A percentile compares a stretch with the other conserved stretches of the same genome.
Conservation (phyloP, 1,139 yeast genomes). For the Debaryomyces nepalensis region DNA sequence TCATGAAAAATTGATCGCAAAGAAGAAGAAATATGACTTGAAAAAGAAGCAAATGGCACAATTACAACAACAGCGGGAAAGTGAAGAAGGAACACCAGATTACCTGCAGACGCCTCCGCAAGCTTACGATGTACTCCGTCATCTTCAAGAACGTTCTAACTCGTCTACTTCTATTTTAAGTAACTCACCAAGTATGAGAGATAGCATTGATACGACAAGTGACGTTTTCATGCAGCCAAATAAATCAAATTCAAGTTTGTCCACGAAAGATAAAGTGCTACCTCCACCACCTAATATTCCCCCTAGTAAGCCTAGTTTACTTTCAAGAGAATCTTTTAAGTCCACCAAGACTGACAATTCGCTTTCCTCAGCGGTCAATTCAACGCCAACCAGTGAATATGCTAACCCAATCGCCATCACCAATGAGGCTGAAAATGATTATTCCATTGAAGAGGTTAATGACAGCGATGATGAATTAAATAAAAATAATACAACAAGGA, state of each 20-base stretch:
- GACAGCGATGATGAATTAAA: conserved; percentile 45
- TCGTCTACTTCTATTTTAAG: conserved; percentile 22
- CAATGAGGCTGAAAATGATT: conserved; percentile 8
- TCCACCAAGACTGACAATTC: conserved; percentile 24
- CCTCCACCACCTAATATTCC: conserved; percentile 34
- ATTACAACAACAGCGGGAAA: conserved; percentile 21
- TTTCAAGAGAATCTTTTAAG: conserved; percentile 21
- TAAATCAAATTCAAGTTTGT: conserved; percentile 22
- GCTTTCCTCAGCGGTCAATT: conserved; percentile 18
- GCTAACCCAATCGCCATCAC: conserved; percentile 1
- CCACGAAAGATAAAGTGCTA: conserved; percentile 34
- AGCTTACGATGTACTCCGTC: conserved; percentile 8
- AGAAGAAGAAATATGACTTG: conserved; percentile 58
- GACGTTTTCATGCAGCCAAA: conserved; percentile 18
- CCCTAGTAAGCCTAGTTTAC: conserved; percentile 14
- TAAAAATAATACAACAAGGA: conserved; percentile 13
- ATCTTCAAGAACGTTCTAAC: conserved; percentile 27
- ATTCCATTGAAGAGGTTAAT: conserved; percentile 49
- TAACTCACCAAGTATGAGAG: conserved; percentile 18
- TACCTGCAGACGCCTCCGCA: conserved; percentile 3
- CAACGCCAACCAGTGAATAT: conserved; percentile 14
- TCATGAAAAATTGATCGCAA: conserved; percentile 81
- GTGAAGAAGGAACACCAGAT: conserved; percentile 2
- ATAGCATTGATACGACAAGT: conserved; percentile 5
- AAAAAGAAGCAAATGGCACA: conserved; percentile 42